These are phyloP conservation scores for Leccinum disarticulatum DNA, from an alignment of 768 basidiomycete species.

Conservation along the genomic window DNA sequence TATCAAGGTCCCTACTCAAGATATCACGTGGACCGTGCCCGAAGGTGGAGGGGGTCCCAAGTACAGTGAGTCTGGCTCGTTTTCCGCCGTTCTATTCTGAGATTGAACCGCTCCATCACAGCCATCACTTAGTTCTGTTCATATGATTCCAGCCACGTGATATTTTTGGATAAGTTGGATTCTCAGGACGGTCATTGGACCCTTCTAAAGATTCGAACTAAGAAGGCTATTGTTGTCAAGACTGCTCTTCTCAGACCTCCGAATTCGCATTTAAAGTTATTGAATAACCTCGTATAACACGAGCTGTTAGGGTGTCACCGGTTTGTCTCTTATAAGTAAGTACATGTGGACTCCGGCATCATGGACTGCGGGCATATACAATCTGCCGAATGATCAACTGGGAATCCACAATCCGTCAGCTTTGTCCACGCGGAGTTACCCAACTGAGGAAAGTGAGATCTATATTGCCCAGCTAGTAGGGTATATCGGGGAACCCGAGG, in stretches of 20 bases:
- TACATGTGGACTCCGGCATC: too few relatives aligned
- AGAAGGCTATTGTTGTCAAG: neutral
- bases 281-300: too few relatives aligned
- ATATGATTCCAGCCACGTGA: neutral
- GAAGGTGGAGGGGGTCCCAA: conserved; percentile 97
- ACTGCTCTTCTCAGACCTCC: neutral
- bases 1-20: conserved; percentile 94
- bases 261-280: neutral
- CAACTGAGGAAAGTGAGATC: too few relatives aligned
- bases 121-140: conserved; percentile 20
- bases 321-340: too few relatives aligned
- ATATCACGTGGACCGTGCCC: conserved; percentile 96
- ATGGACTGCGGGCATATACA: too few relatives aligned
- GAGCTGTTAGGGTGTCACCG: too few relatives aligned
- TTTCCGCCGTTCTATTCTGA: neutral
- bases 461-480: too few relatives aligned
- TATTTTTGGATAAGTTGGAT: neutral
- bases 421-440: too few relatives aligned
- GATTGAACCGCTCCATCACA: neutral
- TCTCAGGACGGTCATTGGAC: neutral
- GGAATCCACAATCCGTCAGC: too few relatives aligned
- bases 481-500: too few relatives aligned
- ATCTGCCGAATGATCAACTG: too few relatives aligned
- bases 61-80: conserved; percentile 59
- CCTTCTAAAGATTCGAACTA: neutral